Percentiles rank a stretch among this genome's conserved stretches.
These are phyloP conservation scores for Stagonosporopsis chrysanthemi DNA, from an alignment of 2,329 filamentous ascomycete genomes.

Conservation along the genomic window DNA sequence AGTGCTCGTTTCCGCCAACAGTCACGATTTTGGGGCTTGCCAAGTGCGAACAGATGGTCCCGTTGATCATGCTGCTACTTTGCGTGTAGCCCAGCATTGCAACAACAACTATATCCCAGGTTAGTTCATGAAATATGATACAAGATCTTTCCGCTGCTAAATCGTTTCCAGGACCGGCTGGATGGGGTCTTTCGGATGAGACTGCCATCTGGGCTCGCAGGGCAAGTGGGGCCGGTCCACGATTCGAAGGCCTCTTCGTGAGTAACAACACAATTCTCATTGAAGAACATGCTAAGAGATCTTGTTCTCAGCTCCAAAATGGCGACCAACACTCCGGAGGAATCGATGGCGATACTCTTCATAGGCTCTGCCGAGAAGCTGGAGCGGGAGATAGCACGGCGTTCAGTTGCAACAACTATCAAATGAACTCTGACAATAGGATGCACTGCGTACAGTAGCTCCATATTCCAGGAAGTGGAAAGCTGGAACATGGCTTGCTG, in stretches of 20 bases:
- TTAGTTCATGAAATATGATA: not conserved
- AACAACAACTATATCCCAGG: not conserved
- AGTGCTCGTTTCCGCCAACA: not conserved
- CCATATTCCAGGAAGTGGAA: not conserved
- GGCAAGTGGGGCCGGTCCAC: not conserved
- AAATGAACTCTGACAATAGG: not conserved
- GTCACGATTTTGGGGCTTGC: not conserved
- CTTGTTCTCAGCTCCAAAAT: not conserved
- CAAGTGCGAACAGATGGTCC: not conserved
- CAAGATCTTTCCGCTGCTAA: not conserved
- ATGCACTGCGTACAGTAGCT: slow-evolving; percentile 1
- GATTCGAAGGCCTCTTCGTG: not conserved
- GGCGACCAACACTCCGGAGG: not conserved
- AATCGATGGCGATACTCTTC: slow-evolving; percentile 1
- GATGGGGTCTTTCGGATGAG: not conserved
- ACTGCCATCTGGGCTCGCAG: not conserved
- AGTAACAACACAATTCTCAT: not conserved
- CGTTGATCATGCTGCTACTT: not conserved
- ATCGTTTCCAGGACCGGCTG: not conserved
- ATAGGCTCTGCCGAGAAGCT: slow-evolving; percentile 1
- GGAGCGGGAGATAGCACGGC: not conserved
- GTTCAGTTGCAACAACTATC: not conserved
- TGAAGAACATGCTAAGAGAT: not conserved
- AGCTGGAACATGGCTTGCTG: not conserved
- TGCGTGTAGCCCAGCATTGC: not conserved